Base-by-base conservation (phyloP, 495 filamentous ascomycete genomes). In the Parathielavia appendiculata region DNA sequence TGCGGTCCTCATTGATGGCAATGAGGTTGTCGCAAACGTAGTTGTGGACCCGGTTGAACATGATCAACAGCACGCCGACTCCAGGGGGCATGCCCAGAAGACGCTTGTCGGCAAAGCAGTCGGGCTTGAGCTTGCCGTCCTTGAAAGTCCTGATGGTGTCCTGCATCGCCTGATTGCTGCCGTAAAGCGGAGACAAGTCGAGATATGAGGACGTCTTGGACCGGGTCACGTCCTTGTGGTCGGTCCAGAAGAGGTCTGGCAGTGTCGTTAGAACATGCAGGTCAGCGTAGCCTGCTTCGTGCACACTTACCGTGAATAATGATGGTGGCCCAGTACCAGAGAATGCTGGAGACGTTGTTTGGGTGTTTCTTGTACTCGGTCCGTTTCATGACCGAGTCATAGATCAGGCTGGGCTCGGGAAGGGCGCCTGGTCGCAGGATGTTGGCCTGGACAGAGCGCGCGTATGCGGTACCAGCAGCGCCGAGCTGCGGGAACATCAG, bases 251-350 rank as follows among this genome's bases (percentile, higher is more conserved):
- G 3, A 73, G 62, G 32, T 75, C 69, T 74, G 45, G 0, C 5
- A 13, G 0, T 11, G n/a, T 20, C 41, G 51, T 58, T 47, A 63
- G 56, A 20, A n/a, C n/a, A 43, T 4, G 6, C 10, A 10, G 0
- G 9, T 54, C 7, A 16, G 12, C 4, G 44, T 0, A 35, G 5
- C 1, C 26, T 20, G 23, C 8, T 1, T 3, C 16, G 5, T 36
- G 5, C n/a, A 10, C 22, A 54, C 62, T 54, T 47, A 69, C 76
- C 87, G 62, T 96, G 91, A 64, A 93, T 95, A 59, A 96, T 92
- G 55, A 95, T 89, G 16, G 85, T 88, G 8, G 90, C 91, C 67
- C 91, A 82, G 62, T 97, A 92, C 78, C 91, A 97, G 13, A 97
- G 74, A 55, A 95, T 79, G 65, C 88, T 92, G 1, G 91, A 95